Evolutionary conservation across 106 monocot genomes (phyloP).

Genomic region (Iris macrosiphon): DNA sequence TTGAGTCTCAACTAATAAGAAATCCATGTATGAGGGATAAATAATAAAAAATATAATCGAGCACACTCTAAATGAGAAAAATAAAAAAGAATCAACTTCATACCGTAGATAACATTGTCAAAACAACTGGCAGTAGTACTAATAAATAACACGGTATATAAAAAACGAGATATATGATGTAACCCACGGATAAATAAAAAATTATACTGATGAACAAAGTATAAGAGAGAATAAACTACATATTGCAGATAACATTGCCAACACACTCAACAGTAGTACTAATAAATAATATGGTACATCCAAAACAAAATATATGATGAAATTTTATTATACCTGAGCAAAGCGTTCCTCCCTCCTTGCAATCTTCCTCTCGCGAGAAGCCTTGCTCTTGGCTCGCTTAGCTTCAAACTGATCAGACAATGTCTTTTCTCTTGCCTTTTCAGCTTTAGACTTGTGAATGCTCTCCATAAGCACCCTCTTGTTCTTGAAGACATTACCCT

Average conservation of each 20-base stretch:
- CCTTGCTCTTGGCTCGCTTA: constrained; percentile 37
- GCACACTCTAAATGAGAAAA: too few species aligned
- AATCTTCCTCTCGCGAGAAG: constrained; percentile 28
- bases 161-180: background rate
- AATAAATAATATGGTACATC: background rate
- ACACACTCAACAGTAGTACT: too few species aligned
- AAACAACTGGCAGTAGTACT: too few species aligned
- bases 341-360: constrained; percentile 35
- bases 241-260: too few species aligned
- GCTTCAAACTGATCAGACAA: constrained; percentile 41
- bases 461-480: constrained; percentile 44
- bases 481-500: constrained; percentile 37
- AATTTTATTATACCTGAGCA: constrained; percentile 15
- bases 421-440: constrained; percentile 40
- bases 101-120: too few species aligned
- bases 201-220: too few species aligned
- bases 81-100: too few species aligned
- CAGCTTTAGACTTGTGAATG: constrained; percentile 43
- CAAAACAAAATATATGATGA: background rate
- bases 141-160: background rate
- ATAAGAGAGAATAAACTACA: too few species aligned
- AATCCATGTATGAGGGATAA: too few species aligned
- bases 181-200: too few species aligned
- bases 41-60: too few species aligned
- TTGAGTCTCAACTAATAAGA: too few species aligned